Evolutionary conservation across 106 monocot genomes (phyloP), one percentile per base, ranked within the genome.

Genomic region (Vanilla planifolia): DNA sequence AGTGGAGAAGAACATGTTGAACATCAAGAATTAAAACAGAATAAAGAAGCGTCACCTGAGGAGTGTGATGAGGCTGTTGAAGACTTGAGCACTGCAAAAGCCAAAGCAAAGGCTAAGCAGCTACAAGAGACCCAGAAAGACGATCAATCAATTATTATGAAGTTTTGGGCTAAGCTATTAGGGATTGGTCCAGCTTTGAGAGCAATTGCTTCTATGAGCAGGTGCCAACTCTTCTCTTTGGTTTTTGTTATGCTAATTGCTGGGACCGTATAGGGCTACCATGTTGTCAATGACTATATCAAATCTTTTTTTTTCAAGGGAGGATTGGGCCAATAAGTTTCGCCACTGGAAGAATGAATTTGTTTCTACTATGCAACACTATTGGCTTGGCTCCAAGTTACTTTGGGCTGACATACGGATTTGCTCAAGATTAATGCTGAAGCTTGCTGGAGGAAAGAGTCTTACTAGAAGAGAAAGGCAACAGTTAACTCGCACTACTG

Each of bases 1-100:
- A 60, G 52, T 27, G 52, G 36, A 14, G 65, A 73, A 17, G 67
- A 82, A 32, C 65, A 62, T 33, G 59, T 63, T 48, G 79, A 77
- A 27, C 79, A 76, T 27, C 61, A 70, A 44, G 61, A 42, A 6
- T 72, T 67, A 43, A 90, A 91, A 61, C 66, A 64, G 64, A 64
- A 50, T 20, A 96, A 88, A 64, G 91, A 91, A 59, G 77, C 91
- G 41, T 96, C 91, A 8, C 84, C 96, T n/a, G 91, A 96, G 77
- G 96, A 96, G 50, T 96, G 96, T 65, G 96, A 96, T 83, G 84
- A 87, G 73, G 96, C 96, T 6, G 96, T 96, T 19, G 96, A 96
- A 79, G 96, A 84, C 30, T 63, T 96, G 50, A 96, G 81, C 66
- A 84, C 73, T 40, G 87, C 90, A 45, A 96, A 88, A 70, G 91